Evolutionary conservation across 176 grass and related monocot genomes (phyloP).

Genomic region (Musa acuminata): DNA sequence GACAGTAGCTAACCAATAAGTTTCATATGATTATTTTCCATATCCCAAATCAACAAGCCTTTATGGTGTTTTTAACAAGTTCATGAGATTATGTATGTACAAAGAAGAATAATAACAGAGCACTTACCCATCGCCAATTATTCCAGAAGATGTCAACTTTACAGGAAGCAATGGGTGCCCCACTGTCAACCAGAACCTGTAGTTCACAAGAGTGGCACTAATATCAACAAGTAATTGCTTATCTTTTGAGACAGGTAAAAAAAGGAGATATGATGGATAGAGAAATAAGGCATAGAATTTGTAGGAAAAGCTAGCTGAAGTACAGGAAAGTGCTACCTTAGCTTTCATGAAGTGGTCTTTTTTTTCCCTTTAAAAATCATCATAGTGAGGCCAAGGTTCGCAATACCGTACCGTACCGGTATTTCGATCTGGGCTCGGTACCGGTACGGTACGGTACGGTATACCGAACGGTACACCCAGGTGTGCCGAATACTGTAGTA

Average conservation of each 20-base stretch:
- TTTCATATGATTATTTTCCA: no score
- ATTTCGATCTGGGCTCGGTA: no score
- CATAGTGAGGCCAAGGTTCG: no score
- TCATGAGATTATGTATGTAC: background rate
- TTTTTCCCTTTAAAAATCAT: background rate
- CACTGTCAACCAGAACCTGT: slow-evolving; percentile 74
- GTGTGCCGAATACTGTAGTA: no score
- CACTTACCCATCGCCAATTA: slow-evolving; percentile 54
- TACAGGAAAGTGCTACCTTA: background rate
- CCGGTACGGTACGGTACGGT: no score
- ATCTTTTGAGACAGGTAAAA: background rate
- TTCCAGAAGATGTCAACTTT: slow-evolving; percentile 36
- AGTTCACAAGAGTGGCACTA: slow-evolving; percentile 6
- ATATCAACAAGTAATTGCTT: background rate
- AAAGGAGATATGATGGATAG: background rate
- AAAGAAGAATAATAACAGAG: background rate
- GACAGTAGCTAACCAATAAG: no score
- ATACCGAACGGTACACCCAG: no score
- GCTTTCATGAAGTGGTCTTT: background rate
- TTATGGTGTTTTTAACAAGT: background rate
- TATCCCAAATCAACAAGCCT: background rate
- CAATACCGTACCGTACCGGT: no score
- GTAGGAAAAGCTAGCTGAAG: background rate
- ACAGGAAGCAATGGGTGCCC: slow-evolving; percentile 37
- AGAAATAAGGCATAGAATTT: background rate